phyloP scores from a whole-genome alignment of 169 alveolate species.

The Cryptosporidium xiaoi region DNA sequence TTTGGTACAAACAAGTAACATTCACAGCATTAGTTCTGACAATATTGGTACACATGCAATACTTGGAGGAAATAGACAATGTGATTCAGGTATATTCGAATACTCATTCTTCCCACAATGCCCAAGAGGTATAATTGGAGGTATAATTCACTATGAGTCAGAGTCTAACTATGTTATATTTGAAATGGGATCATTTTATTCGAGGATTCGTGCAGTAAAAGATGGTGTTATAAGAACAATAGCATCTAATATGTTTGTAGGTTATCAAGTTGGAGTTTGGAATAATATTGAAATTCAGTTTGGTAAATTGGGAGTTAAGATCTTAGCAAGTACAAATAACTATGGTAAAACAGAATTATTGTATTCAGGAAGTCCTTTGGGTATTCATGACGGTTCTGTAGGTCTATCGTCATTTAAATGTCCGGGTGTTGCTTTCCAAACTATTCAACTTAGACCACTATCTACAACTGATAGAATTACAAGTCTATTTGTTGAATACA shows the following conservation, averaged over 20 bases:
- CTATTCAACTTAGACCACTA: slow-evolving; percentile 54
- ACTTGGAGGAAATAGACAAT: slow-evolving; percentile 70
- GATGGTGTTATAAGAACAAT: slow-evolving; percentile 49
- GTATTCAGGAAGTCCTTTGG: slow-evolving; percentile 62
- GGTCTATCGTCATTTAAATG: slow-evolving; percentile 65
- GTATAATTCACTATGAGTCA: slow-evolving; percentile 63
- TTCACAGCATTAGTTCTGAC: slow-evolving; percentile 67
- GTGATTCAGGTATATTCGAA: slow-evolving; percentile 66
- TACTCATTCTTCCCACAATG: slow-evolving; percentile 74
- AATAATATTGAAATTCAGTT: slow-evolving; percentile 63
- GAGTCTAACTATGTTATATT: slow-evolving; percentile 46
- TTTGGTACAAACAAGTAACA: slow-evolving; percentile 64
- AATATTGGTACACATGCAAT: slow-evolving; percentile 72
- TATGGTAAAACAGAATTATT: slow-evolving; percentile 71
- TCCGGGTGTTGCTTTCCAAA: slow-evolving; percentile 72
- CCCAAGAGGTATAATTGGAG: slow-evolving; percentile 69
- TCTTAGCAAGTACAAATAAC: slow-evolving; percentile 67
- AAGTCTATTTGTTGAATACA: slow-evolving; percentile 33
- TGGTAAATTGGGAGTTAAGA: slow-evolving; percentile 59
- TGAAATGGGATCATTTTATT: slow-evolving; percentile 69
- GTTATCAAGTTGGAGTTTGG: slow-evolving; percentile 72
- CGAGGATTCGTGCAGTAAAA: slow-evolving; percentile 47
- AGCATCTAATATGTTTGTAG: slow-evolving; percentile 55
- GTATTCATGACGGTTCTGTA: slow-evolving; percentile 63
- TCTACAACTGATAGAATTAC: slow-evolving; percentile 32